A percentile compares a stretch with the other conserved stretches of the same genome.
Conservation (phyloP, 208 protist species). For the Leishmania aethiopica region DNA sequence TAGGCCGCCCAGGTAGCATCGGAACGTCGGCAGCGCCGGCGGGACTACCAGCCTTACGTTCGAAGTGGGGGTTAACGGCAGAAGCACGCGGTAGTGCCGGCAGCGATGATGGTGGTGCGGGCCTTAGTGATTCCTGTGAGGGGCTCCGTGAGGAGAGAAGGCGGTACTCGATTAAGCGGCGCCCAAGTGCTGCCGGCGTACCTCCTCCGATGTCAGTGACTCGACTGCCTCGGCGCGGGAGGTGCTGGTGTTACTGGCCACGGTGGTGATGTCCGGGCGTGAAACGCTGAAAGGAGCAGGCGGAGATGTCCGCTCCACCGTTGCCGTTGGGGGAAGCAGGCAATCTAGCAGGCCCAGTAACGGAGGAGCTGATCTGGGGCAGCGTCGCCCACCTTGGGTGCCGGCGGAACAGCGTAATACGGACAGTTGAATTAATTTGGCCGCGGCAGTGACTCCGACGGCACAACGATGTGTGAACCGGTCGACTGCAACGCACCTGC, state of each 20-base stretch:
- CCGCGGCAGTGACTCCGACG: neutral
- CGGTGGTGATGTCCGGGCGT: neutral
- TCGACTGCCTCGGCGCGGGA: neutral
- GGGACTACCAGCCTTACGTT: neutral
- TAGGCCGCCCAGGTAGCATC: neutral
- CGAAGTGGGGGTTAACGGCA: neutral
- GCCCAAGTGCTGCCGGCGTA: neutral
- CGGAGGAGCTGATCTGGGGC: neutral
- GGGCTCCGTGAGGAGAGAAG: neutral
- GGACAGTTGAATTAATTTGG: neutral
- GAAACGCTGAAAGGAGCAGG: neutral
- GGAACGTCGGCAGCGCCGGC: neutral
- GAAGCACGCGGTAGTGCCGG: neutral
- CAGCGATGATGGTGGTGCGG: neutral
- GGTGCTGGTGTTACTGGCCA: neutral
- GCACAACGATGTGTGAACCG: neutral
- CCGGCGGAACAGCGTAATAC: neutral
- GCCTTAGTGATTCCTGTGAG: neutral
- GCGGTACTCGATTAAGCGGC: neutral
- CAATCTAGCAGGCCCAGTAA: neutral
- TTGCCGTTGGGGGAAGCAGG: neutral
- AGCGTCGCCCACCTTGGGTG: neutral
- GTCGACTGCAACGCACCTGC: neutral
- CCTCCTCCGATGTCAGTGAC: neutral
- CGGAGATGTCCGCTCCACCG: neutral